Percentiles rank a stretch among this genome's conserved stretches.
Evolutionary conservation across 495 filamentous ascomycete genomes (phyloP).

Genomic region (Xylaria longipes): DNA sequence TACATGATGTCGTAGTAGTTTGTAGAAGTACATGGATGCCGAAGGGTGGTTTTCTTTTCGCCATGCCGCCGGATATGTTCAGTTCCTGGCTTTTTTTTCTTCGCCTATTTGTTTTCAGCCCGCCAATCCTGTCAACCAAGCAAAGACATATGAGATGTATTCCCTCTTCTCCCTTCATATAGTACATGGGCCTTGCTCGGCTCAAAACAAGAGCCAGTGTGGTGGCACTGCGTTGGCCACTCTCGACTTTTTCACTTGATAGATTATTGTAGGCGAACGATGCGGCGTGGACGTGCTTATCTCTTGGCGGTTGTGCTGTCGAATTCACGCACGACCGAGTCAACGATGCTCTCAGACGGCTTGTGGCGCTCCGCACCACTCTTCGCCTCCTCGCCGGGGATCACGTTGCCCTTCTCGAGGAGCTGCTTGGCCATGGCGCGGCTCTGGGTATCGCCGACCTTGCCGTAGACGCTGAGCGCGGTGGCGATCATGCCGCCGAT

Average conservation of each 20-base stretch:
- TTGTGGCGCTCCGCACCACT: too few species aligned
- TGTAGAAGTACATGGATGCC: slow-evolving; percentile 19
- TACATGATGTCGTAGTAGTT: not conserved
- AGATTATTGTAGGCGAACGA: too few species aligned
- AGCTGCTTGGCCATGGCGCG: slow-evolving; percentile 65
- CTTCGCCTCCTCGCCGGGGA: slow-evolving; percentile 29
- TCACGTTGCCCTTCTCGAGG: slow-evolving; percentile 36
- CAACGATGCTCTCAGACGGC: slow-evolving; percentile 38
- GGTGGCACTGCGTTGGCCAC: not conserved
- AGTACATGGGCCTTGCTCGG: slow-evolving; percentile 18
- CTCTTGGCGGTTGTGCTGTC: slow-evolving; percentile 39
- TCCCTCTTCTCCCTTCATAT: not conserved
- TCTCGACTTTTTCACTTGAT: not conserved
- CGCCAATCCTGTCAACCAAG: not conserved
- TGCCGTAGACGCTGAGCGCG: slow-evolving; percentile 93
- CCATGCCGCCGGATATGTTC: slow-evolving; percentile 31
- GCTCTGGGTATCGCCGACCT: slow-evolving; percentile 85
- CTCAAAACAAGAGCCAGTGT: not conserved
- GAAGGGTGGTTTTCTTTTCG: not conserved
- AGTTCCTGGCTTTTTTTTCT: slow-evolving; percentile 6
- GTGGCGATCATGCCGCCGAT: slow-evolving; percentile 96
- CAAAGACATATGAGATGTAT: slow-evolving; percentile 13
- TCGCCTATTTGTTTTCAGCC: not conserved
- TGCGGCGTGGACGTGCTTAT: not conserved
- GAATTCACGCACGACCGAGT: slow-evolving; percentile 47